Evolutionary conservation across 2,329 filamentous ascomycete genomes (phyloP), one percentile per base, ranked within the genome.

Genomic region (Colletotrichum lini): DNA sequence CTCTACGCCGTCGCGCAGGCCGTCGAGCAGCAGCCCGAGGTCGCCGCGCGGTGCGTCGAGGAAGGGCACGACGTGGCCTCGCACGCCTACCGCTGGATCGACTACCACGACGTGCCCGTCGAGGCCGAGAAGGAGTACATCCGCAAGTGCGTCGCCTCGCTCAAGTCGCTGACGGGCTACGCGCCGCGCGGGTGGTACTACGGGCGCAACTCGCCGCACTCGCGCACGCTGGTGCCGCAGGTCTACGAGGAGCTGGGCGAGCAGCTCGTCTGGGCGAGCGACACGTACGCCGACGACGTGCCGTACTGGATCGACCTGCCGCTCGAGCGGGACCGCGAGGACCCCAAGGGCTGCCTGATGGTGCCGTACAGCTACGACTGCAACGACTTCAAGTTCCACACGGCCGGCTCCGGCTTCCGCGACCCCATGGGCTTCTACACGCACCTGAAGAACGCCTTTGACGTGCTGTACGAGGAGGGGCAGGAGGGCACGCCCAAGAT

Each of bases 261-360:
- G 61, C 81, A 82, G 66, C 80, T 89, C 0, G 75, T 87, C 0
- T 89, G 85, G 82, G 81, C 82, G 26, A 81, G 79, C 18, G 87
- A 89, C 72, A 82, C 81, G 0, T 89, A 88, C 70, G 85, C 86
- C 16, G 87, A 89, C 68, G 87, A 89, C 68, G 78, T 89, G 7
- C 87, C 87, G 0, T 89, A 88, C 76, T 89, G 86, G 87, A 80
- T 84, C 5, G 87, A 89, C 74, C 77, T 89, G 2, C 86, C 86
- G 0, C 79, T 82, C 40, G 87, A 89, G 77, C 79, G 82, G 8
- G 77, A 81, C 12, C 78, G 77, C 16, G 72, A 76, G 0, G 76
- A 79, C 18, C 78, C 83, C 1, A 84, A 87, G 72, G 86, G 87
- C n/a, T 81, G 85, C 69, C 77, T 89, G 2, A 88, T 88, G 84